Evolutionary conservation across 768 basidiomycete species (phyloP), one percentile per base, ranked within the genome.

Genomic region (Pisolithus microcarpus): DNA sequence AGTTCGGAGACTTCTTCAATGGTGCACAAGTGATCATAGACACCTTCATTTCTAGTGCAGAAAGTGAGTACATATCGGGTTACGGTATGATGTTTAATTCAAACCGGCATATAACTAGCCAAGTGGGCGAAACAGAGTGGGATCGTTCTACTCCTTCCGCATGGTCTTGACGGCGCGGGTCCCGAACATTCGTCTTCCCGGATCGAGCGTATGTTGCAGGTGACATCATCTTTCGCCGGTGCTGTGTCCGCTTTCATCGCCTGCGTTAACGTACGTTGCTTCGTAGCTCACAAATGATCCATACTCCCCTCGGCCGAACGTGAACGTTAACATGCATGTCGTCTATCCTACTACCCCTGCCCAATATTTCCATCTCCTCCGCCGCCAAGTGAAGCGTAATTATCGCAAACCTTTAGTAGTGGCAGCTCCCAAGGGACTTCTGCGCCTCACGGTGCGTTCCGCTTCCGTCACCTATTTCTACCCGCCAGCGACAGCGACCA

Each of bases 71-170:
- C n/a, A 28, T 15, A 16, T 36, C 24, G 30, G 10, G 2, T 7
- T 15, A 15, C 5, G 34, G 34, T 15, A 15, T 34, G 34, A 3
- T 26, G 10, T 23, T 48, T 5, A 21, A 24, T 36, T 15, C 16
- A 10, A 18, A 1, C 1, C 28, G 34, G 34, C 24, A 26, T n/a
- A 30, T 28, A 16, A 2, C 6, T 26, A 91, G 90, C 91, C 4
- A 96, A 96, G 72, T 96, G 93, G 93, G 68, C 90, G 43, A 88
- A 84, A 63, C 92, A 95, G 69, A 93, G 90, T 57, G 92, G 87
- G 0, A 76, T 96, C 19, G 84, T 91, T 4, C 69, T 96, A 51
- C 78, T 91, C 43, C 74, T 96, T 0, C 92, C 92, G 23, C 92
- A 96, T 54, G 92, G 93, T 15, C 73, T 91, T 15, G 91, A 96